Base-by-base conservation (phyloP, 2,329 filamentous ascomycete species). In the Tolypocladium paradoxum region DNA sequence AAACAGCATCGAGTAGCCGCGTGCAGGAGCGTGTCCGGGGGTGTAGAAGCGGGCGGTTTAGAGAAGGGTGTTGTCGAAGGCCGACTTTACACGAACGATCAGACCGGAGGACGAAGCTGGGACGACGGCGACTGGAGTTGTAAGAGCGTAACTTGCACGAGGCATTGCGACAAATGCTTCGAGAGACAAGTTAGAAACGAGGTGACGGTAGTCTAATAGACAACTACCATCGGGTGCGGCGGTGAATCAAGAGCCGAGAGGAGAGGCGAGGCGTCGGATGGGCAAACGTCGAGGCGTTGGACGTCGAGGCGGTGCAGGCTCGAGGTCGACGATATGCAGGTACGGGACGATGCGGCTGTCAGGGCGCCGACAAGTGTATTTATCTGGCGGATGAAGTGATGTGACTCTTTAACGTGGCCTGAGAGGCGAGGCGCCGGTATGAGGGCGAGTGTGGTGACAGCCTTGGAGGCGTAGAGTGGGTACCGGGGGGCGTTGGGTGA, bases 71-170 rank as follows among this genome's bases (percentile, higher is more conserved):
- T 65, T 65, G 65, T 64, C 64, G 69, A 57, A 56, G 58, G 68
- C 70, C 68, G 70, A 71, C 66, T 73, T 74, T 76, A 75, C 74
- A 78, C 74, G 68, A 73, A 74, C 68, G 74, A 79, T 74, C 67
- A 73, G 69, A 79, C 78, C 77, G 78, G 78, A 74, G 66, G 76
- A 81, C 79, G 71, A 74, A 72, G 74, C 77, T 70, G 73, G 77
- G 78, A 79, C 72, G 78, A 79, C 73, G 77, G 76, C 80, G 79
- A 84, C 81, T 83, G 80, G 76, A 73, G 71, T 73, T 61, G 67
- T 69, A 66, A 66, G 61, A 63, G 62, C 63, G 62, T 67, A 68
- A 70, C 68, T 72, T 74, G 71, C 75, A 81, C 81, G 65, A 77
- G 73, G 75, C 81, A 84, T 84, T 64, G 73, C 81, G 68, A 62